phyloP scores from a whole-genome alignment of 2,329 filamentous ascomycete species.

The Diaporthe caulivora region DNA sequence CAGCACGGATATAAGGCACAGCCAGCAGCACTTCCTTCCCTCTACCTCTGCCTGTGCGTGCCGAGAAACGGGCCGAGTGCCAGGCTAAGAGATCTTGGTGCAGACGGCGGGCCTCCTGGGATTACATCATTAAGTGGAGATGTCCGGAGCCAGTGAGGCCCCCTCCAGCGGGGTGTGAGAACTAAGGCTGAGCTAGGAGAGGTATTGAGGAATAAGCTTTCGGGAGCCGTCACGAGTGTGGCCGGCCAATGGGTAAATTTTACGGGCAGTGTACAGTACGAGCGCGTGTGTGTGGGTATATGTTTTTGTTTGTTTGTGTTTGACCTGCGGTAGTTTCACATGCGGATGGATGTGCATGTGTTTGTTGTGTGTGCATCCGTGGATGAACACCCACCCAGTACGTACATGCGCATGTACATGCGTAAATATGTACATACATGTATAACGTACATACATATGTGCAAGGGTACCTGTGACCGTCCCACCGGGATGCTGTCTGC shows the following conservation, averaged over 20 bases:
- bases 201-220: conserved; percentile 11
- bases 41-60: neutral
- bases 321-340: neutral
- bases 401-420: too few relatives aligned
- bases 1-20: conserved; percentile 25
- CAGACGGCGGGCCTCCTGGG: conserved; percentile 1
- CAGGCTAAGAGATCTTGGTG: conserved; percentile 28
- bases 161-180: conserved; percentile 1
- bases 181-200: conserved; percentile 18
- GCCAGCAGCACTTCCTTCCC: neutral
- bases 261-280: neutral
- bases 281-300: neutral
- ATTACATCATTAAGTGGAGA: conserved; percentile 38
- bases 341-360: neutral
- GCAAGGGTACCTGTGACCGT: neutral
- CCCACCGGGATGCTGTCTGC: conserved; percentile 5
- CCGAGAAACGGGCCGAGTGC: conserved; percentile 14
- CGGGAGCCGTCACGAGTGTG: conserved; percentile 21
- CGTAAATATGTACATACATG: neutral
- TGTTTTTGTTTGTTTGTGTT: neutral
- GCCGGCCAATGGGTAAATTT: conserved; percentile 24
- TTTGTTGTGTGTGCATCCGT: neutral
- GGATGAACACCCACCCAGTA: conserved; percentile 1
- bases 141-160: conserved; percentile 29
- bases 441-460: neutral